Evolutionary conservation across 345 rosid species (phyloP).

Genomic region (Eucalyptus microcorys): DNA sequence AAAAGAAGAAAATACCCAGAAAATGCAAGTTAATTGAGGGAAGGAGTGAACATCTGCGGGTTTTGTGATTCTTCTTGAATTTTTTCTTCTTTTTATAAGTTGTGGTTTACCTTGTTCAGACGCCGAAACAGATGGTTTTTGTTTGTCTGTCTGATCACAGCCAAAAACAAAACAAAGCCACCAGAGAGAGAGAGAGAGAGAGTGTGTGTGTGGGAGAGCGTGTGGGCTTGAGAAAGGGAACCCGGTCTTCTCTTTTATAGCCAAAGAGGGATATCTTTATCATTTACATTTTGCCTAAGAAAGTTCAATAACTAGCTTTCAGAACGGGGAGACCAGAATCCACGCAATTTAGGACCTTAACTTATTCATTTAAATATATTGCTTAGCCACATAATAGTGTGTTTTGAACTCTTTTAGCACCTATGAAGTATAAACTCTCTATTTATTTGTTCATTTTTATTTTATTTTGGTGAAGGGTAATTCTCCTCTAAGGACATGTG

Average conservation of each 20-base stretch:
- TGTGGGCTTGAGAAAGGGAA: background rate
- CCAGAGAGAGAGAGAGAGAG: background rate
- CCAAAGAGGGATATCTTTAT: background rate
- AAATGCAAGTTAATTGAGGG: background rate
- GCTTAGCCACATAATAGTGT: background rate
- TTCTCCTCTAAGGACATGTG: background rate
- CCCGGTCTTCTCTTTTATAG: background rate
- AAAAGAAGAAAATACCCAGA: background rate
- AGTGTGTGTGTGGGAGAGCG: background rate
- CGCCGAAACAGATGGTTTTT: background rate
- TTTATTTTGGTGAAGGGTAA: background rate
- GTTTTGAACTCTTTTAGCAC: background rate
- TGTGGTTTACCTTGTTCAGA: background rate
- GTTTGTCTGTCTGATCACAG: background rate
- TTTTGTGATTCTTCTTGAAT: background rate
- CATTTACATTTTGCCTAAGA: background rate
- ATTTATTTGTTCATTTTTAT: background rate
- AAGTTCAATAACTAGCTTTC: background rate
- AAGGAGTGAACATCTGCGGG: conserved; percentile 7
- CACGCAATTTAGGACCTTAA: background rate
- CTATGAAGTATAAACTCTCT: background rate
- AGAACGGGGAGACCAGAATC: background rate
- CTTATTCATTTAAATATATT: background rate
- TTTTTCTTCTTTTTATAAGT: background rate
- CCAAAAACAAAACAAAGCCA: background rate